Percentiles rank a stretch among this genome's conserved stretches.
Conservation (phyloP, 257 asterid species). For the Scutellaria minor region DNA sequence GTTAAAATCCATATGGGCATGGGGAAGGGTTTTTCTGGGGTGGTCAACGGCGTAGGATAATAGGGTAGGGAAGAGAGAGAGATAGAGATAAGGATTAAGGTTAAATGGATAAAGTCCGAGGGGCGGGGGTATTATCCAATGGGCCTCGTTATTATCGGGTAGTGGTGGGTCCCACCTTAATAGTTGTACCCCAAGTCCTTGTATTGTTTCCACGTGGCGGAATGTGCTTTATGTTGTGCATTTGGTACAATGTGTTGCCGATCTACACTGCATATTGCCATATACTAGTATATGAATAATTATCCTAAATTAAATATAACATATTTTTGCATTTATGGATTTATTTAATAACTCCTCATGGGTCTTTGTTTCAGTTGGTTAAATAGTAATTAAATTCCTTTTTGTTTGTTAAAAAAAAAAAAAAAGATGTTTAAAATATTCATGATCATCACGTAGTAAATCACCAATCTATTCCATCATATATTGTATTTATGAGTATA, state of each 20-base stretch:
- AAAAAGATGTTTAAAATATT: too few relatives aligned
- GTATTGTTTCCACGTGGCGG: slow-evolving; percentile 36
- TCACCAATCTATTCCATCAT: too few relatives aligned
- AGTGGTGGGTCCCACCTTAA: slow-evolving; percentile 31
- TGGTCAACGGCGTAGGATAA: slow-evolving; percentile 11
- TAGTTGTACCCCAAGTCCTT: slow-evolving; percentile 27
- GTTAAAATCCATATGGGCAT: too few relatives aligned
- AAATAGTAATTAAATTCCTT: too few relatives aligned
- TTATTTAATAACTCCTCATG: too few relatives aligned
- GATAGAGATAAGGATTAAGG: not conserved
- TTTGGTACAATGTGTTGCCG: not conserved
- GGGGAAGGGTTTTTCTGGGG: not conserved
- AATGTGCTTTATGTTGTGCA: not conserved
- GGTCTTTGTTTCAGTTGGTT: too few relatives aligned
- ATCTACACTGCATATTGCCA: not conserved
- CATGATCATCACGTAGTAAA: too few relatives aligned
- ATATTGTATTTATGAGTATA: too few relatives aligned
- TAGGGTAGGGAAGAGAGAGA: not conserved
- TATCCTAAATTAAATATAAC: too few relatives aligned
- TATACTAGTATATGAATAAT: not conserved
- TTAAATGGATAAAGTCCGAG: too few relatives aligned
- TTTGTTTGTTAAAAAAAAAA: too few relatives aligned
- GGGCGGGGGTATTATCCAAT: slow-evolving; percentile 29
- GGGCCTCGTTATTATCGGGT: slow-evolving; percentile 25
- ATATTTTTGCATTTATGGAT: too few relatives aligned